Percentiles rank a stretch among this genome's conserved stretches.
Conservation (phyloP, 768 basidiomycete species). For the Agrocybe praecox region DNA sequence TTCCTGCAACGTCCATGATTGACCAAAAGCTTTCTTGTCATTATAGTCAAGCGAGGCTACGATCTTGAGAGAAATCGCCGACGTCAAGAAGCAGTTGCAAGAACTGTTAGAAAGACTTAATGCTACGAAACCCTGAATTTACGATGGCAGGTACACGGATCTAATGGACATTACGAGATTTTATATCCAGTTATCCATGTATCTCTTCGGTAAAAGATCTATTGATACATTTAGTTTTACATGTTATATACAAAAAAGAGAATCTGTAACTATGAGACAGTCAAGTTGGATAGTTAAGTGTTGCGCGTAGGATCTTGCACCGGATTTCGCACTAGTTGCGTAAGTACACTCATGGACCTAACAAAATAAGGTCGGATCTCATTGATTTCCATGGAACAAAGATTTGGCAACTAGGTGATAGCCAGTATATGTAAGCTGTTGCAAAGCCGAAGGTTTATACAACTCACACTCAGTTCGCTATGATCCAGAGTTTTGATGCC, state of each 20-base stretch:
- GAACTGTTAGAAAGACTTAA: constrained; percentile 39
- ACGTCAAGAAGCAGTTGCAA: constrained; percentile 51
- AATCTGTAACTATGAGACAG: not conserved
- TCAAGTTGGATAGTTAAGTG: constrained; percentile 1
- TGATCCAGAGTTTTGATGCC: constrained; percentile 83
- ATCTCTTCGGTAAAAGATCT: not conserved
- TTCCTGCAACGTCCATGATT: not conserved
- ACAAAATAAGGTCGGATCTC: constrained; percentile 91
- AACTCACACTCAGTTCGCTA: constrained; percentile 74
- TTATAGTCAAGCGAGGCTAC: constrained; percentile 69
- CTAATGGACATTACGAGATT: not conserved
- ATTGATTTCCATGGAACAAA: constrained; percentile 92
- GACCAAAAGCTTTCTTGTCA: not conserved
- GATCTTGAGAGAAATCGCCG: constrained; percentile 64
- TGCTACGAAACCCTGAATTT: constrained; percentile 11
- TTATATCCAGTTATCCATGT: not conserved
- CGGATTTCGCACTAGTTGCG: constrained; percentile 49
- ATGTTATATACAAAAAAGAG: not conserved
- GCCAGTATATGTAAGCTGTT: not conserved
- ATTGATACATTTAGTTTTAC: not conserved
- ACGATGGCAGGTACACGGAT: not conserved
- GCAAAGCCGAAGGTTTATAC: not conserved
- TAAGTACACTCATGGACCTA: constrained; percentile 76
- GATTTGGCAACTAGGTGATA: constrained; percentile 67
- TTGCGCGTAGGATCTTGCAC: constrained; percentile 15